Evolutionary conservation across 768 basidiomycete species (phyloP).

Genomic region (Tricholoma hemisulphureum): DNA sequence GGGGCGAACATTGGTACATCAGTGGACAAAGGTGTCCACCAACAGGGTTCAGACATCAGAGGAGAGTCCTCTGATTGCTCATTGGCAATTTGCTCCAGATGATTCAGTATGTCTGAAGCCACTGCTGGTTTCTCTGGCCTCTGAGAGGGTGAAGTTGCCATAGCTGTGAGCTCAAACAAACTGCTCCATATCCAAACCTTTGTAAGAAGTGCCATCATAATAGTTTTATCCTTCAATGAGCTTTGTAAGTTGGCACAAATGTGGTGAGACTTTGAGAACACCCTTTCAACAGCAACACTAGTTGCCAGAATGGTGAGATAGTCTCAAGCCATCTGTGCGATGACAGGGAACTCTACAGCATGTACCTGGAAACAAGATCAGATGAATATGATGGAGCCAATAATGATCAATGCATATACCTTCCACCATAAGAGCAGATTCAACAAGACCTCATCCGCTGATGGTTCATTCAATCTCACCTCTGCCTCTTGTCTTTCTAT

Average conservation of each 20-base stretch:
- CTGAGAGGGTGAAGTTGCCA: not conserved
- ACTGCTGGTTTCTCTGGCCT: too few relatives aligned
- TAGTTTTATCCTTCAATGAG: conserved; percentile 19
- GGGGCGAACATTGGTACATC: too few relatives aligned
- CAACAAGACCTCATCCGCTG: not conserved
- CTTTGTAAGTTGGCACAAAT: conserved; percentile 17
- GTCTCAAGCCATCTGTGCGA: not conserved
- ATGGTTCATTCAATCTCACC: not conserved
- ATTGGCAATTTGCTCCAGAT: too few relatives aligned
- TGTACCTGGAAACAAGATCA: not conserved
- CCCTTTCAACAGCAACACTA: conserved; percentile 21
- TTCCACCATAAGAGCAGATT: not conserved
- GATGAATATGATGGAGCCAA: not conserved
- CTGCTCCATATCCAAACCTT: conserved; percentile 18
- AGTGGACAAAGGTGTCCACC: too few relatives aligned
- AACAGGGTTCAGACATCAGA: too few relatives aligned
- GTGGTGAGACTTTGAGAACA: conserved; percentile 24
- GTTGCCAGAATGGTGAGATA: conserved; percentile 19
- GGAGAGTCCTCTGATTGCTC: too few relatives aligned
- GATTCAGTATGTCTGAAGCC: too few relatives aligned
- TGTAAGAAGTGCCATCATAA: conserved; percentile 17
- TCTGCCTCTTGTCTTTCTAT: not conserved
- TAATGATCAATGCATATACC: not conserved
- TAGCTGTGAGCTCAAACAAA: too few relatives aligned
- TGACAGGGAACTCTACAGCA: not conserved